Percentiles rank a stretch among this genome's conserved stretches.
Conservation (phyloP, 345 rosid species). For the Crucihimalaya himalaica region DNA sequence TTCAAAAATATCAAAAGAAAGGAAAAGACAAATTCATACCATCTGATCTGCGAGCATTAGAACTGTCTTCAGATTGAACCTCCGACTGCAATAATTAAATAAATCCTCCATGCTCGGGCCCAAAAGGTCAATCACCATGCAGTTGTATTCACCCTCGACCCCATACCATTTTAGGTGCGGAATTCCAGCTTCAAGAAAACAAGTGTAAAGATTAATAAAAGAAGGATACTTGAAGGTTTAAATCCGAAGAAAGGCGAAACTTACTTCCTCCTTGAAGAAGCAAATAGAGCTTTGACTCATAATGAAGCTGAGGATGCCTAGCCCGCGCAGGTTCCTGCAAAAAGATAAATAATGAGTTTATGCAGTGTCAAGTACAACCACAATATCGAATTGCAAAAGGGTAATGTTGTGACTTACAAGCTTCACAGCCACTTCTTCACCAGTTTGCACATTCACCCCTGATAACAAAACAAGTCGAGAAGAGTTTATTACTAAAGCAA, state of each 20-base stretch:
- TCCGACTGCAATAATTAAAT: constrained; percentile 85
- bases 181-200: constrained; percentile 64
- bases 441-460: constrained; percentile 88
- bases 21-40: constrained; percentile 38
- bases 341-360: not conserved
- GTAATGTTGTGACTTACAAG: constrained; percentile 51
- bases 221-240: not conserved
- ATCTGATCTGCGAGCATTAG: constrained; percentile 95
- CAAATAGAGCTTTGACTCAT: constrained; percentile 85
- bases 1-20: not conserved
- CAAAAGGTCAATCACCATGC: constrained; percentile 90
- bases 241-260: constrained; percentile 26
- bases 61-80: constrained; percentile 79
- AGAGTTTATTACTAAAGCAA: constrained; percentile 1
- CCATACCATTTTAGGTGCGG: constrained; percentile 95
- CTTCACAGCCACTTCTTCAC: constrained; percentile 94
- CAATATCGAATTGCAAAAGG: not conserved
- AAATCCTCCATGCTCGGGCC: constrained; percentile 94
- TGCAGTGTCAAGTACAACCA: not conserved
- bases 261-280: constrained; percentile 94
- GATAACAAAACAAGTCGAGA: constrained; percentile 5
- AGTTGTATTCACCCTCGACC: constrained; percentile 77
- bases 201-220: not conserved
- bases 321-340: constrained; percentile 81
- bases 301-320: constrained; percentile 90